A percentile compares a stretch with the other conserved stretches of the same genome.
These are phyloP conservation scores for Coprinellus aureogranulatus DNA, from an alignment of 768 basidiomycete genomes.

Conservation along the genomic window DNA sequence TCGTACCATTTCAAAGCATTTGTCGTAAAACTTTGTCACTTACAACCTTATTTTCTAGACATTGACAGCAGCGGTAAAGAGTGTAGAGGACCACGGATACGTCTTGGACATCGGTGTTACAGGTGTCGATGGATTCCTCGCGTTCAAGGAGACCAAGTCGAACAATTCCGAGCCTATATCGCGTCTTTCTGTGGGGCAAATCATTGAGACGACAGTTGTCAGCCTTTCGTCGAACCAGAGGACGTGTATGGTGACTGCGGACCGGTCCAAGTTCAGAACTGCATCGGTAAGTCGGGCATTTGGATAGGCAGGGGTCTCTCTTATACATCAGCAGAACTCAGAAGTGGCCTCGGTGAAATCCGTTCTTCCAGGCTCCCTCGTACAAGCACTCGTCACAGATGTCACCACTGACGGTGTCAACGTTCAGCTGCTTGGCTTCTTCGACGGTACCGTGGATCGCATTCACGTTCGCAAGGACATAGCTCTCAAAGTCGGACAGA, in stretches of 20 bases:
- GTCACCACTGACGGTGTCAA: conserved; percentile 73
- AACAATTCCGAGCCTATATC: conserved; percentile 20
- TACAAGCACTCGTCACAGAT: conserved; percentile 78
- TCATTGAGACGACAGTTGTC: conserved; percentile 65
- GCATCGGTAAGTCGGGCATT: conserved; percentile 48
- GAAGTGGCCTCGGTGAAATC: conserved; percentile 78
- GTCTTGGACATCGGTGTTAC: conserved; percentile 80
- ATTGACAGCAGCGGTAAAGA: conserved; percentile 72
- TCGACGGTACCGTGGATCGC: conserved; percentile 84
- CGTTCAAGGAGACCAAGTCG: conserved; percentile 67
- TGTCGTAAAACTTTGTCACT: too few species aligned
- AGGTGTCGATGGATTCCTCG: conserved; percentile 80
- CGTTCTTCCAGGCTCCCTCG: conserved; percentile 81
- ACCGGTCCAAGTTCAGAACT: conserved; percentile 45
- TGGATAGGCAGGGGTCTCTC: background rate
- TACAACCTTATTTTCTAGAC: conserved; percentile 44
- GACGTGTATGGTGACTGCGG: conserved; percentile 66
- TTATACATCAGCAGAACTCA: conserved; percentile 48
- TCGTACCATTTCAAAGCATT: conserved; percentile 26
- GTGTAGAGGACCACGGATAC: conserved; percentile 94
- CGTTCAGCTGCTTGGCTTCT: conserved; percentile 87
- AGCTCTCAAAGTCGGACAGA: conserved; percentile 61
- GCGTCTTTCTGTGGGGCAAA: conserved; percentile 57
- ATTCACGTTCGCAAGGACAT: conserved; percentile 64
- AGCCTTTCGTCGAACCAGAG: conserved; percentile 76